phyloP scores from a whole-genome alignment of 1,284 basidiomycete species.

The Rhodotorula sp. region DNA sequence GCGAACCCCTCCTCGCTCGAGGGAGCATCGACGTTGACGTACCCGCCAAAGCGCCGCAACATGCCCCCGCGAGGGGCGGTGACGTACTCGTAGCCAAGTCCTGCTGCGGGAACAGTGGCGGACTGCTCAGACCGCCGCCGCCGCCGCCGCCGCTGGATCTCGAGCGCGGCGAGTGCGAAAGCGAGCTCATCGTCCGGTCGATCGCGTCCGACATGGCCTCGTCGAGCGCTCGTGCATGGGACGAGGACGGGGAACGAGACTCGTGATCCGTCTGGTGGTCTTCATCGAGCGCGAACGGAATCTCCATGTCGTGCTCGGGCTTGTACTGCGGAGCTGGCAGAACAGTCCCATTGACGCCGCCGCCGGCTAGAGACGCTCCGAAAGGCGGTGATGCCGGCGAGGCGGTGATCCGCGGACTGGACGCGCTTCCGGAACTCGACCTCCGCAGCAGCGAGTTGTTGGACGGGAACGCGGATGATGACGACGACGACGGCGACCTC shows the following conservation, averaged over 20 bases:
- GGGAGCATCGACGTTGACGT: background rate
- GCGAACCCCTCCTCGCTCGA: background rate
- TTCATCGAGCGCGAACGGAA: background rate
- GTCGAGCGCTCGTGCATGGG: background rate
- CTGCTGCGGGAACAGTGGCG: background rate
- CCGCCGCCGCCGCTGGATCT: background rate
- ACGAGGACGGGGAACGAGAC: no score
- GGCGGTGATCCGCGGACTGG: background rate
- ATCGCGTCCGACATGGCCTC: background rate
- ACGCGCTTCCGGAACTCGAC: background rate
- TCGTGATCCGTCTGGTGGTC: background rate
- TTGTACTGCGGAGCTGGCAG: background rate
- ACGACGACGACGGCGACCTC: constrained; percentile 7
- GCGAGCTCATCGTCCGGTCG: background rate
- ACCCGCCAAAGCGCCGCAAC: background rate
- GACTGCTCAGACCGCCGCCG: background rate
- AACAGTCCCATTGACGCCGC: background rate
- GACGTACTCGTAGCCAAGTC: background rate
- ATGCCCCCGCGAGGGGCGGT: background rate
- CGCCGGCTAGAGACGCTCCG: background rate
- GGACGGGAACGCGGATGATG: background rate
- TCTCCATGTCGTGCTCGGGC: background rate
- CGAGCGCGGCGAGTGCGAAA: background rate
- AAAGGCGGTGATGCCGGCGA: background rate
- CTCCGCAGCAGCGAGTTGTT: background rate